Evolutionary conservation across 805 yeast genomes (phyloP), one percentile per base, ranked within the genome.

Genomic region (Teunomyces stri): DNA sequence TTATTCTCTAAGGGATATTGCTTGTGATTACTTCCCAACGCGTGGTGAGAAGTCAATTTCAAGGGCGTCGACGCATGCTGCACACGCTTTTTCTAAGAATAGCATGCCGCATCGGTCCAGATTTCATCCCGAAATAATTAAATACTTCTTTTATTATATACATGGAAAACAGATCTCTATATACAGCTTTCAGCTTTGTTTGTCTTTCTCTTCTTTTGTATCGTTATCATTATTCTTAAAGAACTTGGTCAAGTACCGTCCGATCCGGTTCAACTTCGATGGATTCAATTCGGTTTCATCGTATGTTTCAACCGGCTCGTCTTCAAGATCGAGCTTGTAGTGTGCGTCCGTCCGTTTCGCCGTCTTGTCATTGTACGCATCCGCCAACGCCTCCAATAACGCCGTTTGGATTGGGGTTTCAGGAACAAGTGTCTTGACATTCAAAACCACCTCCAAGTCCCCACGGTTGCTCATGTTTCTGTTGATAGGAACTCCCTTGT

Each of bases 331-430:
- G 21, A 61, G 50, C 43, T 66, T 65, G 66, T 70, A 66, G 45
- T 70, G 69, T 12, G 68, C 67, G 59, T 81, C 83, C 10, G 84
- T 72, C 53, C 95, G 74, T 55, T 79, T 86, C 3, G 99, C 99
- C 20, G 75, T 77, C 37, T 74, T 74, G 64, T 94, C 99, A 49
- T 87, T 81, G 42, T 86, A 79, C 2, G 96, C 86, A 61, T 90
- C 97, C 1, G 99, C 99, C 52, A 94, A 76, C 0, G 97, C 96
- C 64, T 94, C 99, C 59, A 95, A 76, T 46, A 94, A 72, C 25
- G 95, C 95, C 10, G 84, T 85, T 65, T 94, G 96, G 1, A 94
- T 85, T 11, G 92, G 87, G 20, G 87, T 85, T 46, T 78, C 77
- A 2, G 98, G 96, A 48, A 82, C 79, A 56, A 84, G 71, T 3